Evolutionary conservation across 129 eudicot species (phyloP).

Genomic region (sunflower (Helianthus annuus)): DNA sequence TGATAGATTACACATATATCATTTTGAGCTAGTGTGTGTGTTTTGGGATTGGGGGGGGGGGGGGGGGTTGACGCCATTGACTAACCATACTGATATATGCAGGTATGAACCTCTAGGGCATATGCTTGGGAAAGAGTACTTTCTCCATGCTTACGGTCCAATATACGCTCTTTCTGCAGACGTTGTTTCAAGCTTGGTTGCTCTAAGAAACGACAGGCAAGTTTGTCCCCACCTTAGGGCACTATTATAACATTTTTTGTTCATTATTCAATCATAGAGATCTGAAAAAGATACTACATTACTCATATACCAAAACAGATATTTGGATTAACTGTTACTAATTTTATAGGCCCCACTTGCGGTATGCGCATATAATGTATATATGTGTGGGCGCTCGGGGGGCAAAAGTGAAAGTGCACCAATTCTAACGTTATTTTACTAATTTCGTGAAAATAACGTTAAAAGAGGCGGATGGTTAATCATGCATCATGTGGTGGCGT

Average conservation of each 20-base stretch:
- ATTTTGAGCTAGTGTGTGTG: too few species aligned
- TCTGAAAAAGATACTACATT: background rate
- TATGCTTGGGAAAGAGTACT: conserved; percentile 88
- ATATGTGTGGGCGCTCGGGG: too few species aligned
- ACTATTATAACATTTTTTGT: background rate
- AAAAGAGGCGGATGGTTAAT: too few species aligned
- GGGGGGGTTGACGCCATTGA: background rate
- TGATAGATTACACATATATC: background rate
- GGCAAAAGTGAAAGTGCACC: too few species aligned
- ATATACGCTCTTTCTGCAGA: conserved; percentile 84
- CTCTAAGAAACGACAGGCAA: conserved; percentile 60
- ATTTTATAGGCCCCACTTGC: too few species aligned
- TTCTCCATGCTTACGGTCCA: conserved; percentile 99
- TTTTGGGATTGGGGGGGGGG: too few species aligned
- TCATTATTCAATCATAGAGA: background rate
- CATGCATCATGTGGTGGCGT: too few species aligned
- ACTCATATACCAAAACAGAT: conserved; percentile 3
- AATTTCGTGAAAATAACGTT: too few species aligned
- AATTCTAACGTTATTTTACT: too few species aligned
- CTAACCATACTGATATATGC: conserved; percentile 26
- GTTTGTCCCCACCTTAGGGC: conserved; percentile 12
- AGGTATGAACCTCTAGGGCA: conserved; percentile 87
- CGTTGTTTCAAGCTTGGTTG: conserved; percentile 59
- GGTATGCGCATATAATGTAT: too few species aligned
- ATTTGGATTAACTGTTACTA: background rate